Evolutionary conservation across 805 yeast genomes (phyloP).

Genomic region (Spathaspora boniae): DNA sequence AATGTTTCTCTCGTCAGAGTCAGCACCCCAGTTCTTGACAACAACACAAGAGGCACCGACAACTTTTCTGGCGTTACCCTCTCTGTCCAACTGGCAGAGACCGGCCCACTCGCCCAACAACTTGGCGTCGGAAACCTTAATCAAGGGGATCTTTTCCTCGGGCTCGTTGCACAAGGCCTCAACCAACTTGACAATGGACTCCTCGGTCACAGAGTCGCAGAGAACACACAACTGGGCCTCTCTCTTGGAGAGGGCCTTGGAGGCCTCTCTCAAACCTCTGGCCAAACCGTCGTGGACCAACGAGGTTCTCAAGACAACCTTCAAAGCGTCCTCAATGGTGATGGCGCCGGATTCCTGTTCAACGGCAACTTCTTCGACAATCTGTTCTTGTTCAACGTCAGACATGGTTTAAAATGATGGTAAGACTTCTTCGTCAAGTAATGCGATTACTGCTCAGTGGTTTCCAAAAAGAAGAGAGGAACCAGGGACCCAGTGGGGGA

Average conservation of each 20-base stretch:
- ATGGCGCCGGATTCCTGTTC: slow-evolving; percentile 86
- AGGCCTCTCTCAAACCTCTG: slow-evolving; percentile 99
- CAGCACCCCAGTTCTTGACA: slow-evolving; percentile 99
- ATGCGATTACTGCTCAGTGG: slow-evolving; percentile 54
- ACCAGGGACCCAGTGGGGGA: too few species aligned
- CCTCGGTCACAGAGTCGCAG: slow-evolving; percentile 98
- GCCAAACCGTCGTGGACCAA: slow-evolving; percentile 99
- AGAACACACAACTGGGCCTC: slow-evolving; percentile 97
- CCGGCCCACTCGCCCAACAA: slow-evolving; percentile 99
- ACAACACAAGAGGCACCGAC: slow-evolving; percentile 99
- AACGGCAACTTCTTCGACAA: slow-evolving; percentile 78
- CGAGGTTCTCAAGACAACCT: slow-evolving; percentile 96
- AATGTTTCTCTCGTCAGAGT: slow-evolving; percentile 94
- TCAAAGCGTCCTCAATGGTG: slow-evolving; percentile 97
- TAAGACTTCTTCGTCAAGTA: slow-evolving; percentile 72
- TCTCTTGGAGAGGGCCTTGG: slow-evolving; percentile 96
- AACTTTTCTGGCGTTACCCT: slow-evolving; percentile 99
- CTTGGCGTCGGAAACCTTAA: slow-evolving; percentile 99
- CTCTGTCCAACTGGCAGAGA: slow-evolving; percentile 98
- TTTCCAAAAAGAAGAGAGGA: slow-evolving; percentile 10
- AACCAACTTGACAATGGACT: slow-evolving; percentile 90
- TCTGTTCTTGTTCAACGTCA: slow-evolving; percentile 88
- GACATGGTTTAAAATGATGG: slow-evolving; percentile 53
- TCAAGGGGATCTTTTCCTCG: slow-evolving; percentile 92
- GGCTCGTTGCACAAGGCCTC: slow-evolving; percentile 99